phyloP scores from a whole-genome alignment of 2,329 filamentous ascomycete genomes.

The Aspergillus spinulosporus region DNA sequence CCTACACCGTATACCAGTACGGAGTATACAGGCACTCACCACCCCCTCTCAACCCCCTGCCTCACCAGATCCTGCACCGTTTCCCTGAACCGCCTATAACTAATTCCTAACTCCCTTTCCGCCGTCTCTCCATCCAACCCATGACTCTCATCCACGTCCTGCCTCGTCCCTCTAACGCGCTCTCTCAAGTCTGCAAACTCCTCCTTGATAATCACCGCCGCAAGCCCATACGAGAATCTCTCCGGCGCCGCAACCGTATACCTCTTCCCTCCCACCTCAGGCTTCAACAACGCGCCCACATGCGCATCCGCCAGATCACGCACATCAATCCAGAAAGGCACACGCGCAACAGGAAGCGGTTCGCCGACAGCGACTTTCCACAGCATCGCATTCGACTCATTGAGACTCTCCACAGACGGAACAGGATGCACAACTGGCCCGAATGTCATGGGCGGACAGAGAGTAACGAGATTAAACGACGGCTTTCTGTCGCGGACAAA shows the following conservation, averaged over 20 bases:
- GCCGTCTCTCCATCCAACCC: constrained; percentile 47
- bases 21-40: too few relatives aligned
- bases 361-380: constrained; percentile 43
- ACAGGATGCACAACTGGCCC: constrained; percentile 47
- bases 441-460: constrained; percentile 50
- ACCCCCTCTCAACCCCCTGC: constrained; percentile 10
- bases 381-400: constrained; percentile 47
- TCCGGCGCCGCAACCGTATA: constrained; percentile 45
- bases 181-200: constrained; percentile 9
- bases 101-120: constrained; percentile 41
- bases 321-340: constrained; percentile 46
- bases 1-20: too few relatives aligned
- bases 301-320: constrained; percentile 49
- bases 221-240: constrained; percentile 49
- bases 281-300: constrained; percentile 42
- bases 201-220: constrained; percentile 22
- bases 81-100: constrained; percentile 31
- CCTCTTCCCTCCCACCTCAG: constrained; percentile 33
- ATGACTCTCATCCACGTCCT: constrained; percentile 33
- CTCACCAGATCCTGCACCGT: constrained; percentile 24
- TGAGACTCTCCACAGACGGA: constrained; percentile 35
- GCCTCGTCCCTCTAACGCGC: constrained; percentile 36
- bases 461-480: constrained; percentile 44
- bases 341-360: constrained; percentile 36
- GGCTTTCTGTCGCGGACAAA: constrained; percentile 38